phyloP scores from a whole-genome alignment of 805 yeast genomes.

The Teunomyces funiuensis region DNA sequence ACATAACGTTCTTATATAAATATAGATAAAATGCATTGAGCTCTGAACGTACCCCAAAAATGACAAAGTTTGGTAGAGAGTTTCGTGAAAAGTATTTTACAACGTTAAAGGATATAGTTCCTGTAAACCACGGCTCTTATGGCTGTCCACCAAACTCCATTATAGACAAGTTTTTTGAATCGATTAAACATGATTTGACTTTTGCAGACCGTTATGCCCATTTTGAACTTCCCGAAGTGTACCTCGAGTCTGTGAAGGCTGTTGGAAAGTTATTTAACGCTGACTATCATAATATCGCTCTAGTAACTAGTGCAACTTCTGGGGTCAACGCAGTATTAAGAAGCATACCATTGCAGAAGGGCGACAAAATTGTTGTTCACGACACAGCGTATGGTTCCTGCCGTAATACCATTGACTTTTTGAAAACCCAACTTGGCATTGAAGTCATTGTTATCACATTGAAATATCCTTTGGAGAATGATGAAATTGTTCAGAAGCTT shows the following conservation, averaged over 20 bases:
- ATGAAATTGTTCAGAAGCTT: constrained; percentile 22
- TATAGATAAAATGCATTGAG: no score
- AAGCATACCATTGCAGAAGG: constrained; percentile 49
- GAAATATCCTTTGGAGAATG: constrained; percentile 15
- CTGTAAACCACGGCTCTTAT: constrained; percentile 67
- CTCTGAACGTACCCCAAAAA: not conserved
- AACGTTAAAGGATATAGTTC: constrained; percentile 35
- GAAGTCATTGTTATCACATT: constrained; percentile 18
- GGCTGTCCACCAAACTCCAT: constrained; percentile 57
- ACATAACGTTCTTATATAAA: no score
- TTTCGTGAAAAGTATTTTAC: constrained; percentile 49
- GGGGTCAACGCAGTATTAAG: constrained; percentile 59
- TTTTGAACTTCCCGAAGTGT: constrained; percentile 22
- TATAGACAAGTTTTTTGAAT: constrained; percentile 32
- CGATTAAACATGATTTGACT: constrained; percentile 20
- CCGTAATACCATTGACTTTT: constrained; percentile 47
- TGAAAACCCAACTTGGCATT: constrained; percentile 29
- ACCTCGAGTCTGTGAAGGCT: constrained; percentile 33
- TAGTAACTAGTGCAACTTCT: constrained; percentile 59
- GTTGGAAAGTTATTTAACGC: constrained; percentile 45
- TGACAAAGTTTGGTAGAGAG: constrained; percentile 45
- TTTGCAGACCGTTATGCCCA: constrained; percentile 51
- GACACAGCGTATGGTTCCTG: constrained; percentile 57
- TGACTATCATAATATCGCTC: constrained; percentile 47
- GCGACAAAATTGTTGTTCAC: constrained; percentile 51